phyloP scores from a whole-genome alignment of 139 green algal genomes.

The Auxenochlorella pyrenoidosa region DNA sequence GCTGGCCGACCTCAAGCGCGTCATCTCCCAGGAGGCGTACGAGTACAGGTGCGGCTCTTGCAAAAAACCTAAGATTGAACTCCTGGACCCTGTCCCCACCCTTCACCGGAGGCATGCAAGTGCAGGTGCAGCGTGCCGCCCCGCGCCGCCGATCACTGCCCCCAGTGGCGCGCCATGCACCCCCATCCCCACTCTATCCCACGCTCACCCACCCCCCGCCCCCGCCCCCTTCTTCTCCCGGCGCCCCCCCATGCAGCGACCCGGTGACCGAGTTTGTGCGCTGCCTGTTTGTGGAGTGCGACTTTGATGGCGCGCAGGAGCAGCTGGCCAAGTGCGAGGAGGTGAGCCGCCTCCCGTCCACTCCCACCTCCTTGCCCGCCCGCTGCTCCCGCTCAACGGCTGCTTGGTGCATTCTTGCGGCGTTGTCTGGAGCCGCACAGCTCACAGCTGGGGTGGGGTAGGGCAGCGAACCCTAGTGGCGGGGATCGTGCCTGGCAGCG shows the following conservation, averaged over 20 bases:
- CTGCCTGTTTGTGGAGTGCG: slow-evolving; percentile 93
- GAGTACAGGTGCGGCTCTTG: slow-evolving; percentile 24
- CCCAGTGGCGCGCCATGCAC: background rate
- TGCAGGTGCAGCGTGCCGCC: too few relatives aligned
- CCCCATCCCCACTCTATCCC: background rate
- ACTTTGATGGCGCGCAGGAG: slow-evolving; percentile 97
- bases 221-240: background rate
- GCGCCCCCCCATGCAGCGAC: slow-evolving; percentile 73
- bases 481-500: too few relatives aligned
- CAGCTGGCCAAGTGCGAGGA: slow-evolving; percentile 91
- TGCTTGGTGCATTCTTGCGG: too few relatives aligned
- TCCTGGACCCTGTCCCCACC: background rate
- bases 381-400: too few relatives aligned
- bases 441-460: too few relatives aligned
- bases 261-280: slow-evolving; percentile 94
- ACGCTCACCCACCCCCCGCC: background rate
- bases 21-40: slow-evolving; percentile 47
- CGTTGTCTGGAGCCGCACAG: too few relatives aligned
- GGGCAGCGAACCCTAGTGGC: too few relatives aligned
- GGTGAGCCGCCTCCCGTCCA: slow-evolving; percentile 51
- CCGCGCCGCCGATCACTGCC: too few relatives aligned
- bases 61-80: background rate
- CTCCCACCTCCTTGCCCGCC: background rate
- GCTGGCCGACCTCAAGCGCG: slow-evolving; percentile 92
- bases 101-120: too few relatives aligned